These are phyloP conservation scores for Hymenoscyphus occultus DNA, from an alignment of 2,329 filamentous ascomycete species.

Conservation along the genomic window DNA sequence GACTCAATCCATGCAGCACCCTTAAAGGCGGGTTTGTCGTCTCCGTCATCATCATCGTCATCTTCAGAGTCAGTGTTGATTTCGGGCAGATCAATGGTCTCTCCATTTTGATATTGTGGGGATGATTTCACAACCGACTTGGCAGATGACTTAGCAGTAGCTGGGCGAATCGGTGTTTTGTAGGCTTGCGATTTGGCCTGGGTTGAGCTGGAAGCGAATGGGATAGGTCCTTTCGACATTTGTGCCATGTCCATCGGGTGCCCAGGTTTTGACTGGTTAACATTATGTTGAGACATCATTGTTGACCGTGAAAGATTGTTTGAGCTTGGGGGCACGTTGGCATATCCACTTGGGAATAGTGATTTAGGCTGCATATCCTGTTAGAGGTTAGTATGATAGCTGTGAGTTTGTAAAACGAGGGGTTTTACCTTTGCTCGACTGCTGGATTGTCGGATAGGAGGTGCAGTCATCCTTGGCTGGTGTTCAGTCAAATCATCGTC, in stretches of 20 bases:
- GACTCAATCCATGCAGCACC: constrained; percentile 86
- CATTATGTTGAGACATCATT: constrained; percentile 64
- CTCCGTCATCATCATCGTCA: constrained; percentile 64
- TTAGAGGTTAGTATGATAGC: constrained; percentile 37
- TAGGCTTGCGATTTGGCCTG: constrained; percentile 49
- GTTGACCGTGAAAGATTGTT: constrained; percentile 50
- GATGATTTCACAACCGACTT: constrained; percentile 66
- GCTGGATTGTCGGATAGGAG: constrained; percentile 79
- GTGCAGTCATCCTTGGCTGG: constrained; percentile 69
- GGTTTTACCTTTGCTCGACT: constrained; percentile 46
- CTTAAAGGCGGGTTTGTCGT: constrained; percentile 51
- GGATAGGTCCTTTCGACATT: constrained; percentile 82
- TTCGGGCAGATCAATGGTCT: constrained; percentile 87
- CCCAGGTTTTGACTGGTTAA: constrained; percentile 56
- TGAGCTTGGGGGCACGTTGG: constrained; percentile 50
- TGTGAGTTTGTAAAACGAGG: neutral
- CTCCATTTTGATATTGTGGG: constrained; percentile 82
- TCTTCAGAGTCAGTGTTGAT: constrained; percentile 95
- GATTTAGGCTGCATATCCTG: constrained; percentile 62
- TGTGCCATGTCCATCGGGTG: constrained; percentile 84
- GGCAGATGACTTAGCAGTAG: constrained; percentile 37
- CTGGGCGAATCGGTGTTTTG: constrained; percentile 67
- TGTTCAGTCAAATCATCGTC: constrained; percentile 61
- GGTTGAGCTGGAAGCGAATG: constrained; percentile 72
- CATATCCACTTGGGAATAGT: constrained; percentile 59